Base-by-base conservation (phyloP, 371 early-diverging fungal genomes). In the Saksenaea vasiformis region DNA sequence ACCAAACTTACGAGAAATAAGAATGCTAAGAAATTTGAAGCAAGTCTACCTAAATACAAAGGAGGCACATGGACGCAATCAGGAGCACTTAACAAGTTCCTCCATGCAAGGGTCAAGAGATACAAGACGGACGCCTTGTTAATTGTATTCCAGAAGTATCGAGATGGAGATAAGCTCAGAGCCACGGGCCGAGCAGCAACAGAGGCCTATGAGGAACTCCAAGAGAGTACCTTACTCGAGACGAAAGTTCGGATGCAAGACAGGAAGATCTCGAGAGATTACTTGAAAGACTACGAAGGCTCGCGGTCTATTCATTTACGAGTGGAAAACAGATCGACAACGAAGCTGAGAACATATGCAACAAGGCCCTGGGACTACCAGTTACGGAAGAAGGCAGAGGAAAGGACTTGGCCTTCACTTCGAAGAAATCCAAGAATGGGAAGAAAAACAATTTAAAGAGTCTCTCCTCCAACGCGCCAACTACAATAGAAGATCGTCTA, bases 291-390 rank as follows among this genome's bases (percentile, higher is more conserved):
- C 2, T 19, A 4, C 15, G 43, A 19, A 5, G 34, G 15, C 56
- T 56, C 36, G 28, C 56, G 7, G 31, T 31, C 2, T 60, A 28
- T 22, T 19, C 26, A 26, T 60, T 19, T 43, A 34, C 60, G 11
- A 17, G 51, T 11, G 47, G 28, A 5, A 43, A 44, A 60, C 8
- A 19, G 5, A 24, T 47, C 3, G 60, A 60, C 17, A 19, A 26
- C 0, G 60, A 60, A 47, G 43, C 60, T 5, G 19, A 36, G 27
- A 31, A 60, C n/a, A 17, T 60, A n/a, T 9, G 17, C 3, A 43
- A 15, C 60, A 60, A 60, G 51, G 31, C 60, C 11, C 60, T 60
- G n/a, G n/a, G n/a, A n/a, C n/a, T n/a, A n/a, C n/a, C n/a, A n/a
- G n/a, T n/a, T n/a, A n/a, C n/a, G n/a, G 47, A 60, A 47, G 3